These are phyloP conservation scores for Scheffersomyces ergatensis DNA, from an alignment of 805 yeast genomes.

Conservation along the genomic window DNA sequence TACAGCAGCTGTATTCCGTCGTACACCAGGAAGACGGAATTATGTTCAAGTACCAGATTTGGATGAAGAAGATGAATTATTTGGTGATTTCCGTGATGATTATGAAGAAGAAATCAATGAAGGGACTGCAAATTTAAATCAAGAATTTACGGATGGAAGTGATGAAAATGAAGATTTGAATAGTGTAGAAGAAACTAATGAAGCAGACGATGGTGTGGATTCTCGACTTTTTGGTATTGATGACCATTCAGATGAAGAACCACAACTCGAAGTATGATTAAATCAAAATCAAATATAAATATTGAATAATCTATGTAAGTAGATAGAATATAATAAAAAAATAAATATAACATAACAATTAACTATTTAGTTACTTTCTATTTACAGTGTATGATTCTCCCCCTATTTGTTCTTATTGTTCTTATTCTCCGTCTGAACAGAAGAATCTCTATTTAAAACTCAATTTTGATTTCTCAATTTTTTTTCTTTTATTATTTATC, in stretches of 20 bases:
- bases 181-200: slow-evolving; percentile 1
- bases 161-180: slow-evolving; percentile 16
- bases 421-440: too few species aligned
- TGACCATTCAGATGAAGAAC: slow-evolving; percentile 18
- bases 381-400: too few species aligned
- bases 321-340: too few species aligned
- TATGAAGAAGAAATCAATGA: slow-evolving; percentile 37
- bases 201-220: slow-evolving; percentile 17
- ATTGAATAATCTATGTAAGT: too few species aligned
- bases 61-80: slow-evolving; percentile 38
- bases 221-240: slow-evolving; percentile 30
- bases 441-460: too few species aligned
- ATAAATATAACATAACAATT: too few species aligned
- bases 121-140: slow-evolving; percentile 17
- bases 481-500: too few species aligned
- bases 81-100: slow-evolving; percentile 39
- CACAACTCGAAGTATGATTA: not conserved
- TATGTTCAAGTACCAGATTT: slow-evolving; percentile 41
- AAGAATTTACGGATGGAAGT: slow-evolving; percentile 13
- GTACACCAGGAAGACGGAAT: slow-evolving; percentile 37
- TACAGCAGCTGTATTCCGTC: slow-evolving; percentile 26
- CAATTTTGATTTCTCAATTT: too few species aligned
- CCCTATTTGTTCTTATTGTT: too few species aligned
- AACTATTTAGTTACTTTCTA: too few species aligned
- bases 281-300: too few species aligned